phyloP scores from a whole-genome alignment of 2,329 filamentous ascomycete genomes.

The Akanthomyces uredinophilus region DNA sequence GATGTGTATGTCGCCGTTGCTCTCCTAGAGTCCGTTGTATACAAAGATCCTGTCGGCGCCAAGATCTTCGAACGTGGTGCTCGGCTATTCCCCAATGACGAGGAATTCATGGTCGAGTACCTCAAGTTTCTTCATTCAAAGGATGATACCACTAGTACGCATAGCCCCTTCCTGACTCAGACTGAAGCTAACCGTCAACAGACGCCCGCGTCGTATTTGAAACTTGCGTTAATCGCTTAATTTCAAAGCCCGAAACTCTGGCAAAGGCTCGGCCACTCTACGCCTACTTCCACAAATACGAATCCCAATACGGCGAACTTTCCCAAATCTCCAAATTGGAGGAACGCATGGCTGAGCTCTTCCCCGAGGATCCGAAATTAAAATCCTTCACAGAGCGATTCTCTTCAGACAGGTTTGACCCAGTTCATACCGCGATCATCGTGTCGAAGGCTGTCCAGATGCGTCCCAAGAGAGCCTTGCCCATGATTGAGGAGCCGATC shows the following conservation, averaged over 20 bases:
- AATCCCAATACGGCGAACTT: slow-evolving; percentile 89
- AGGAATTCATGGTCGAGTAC: slow-evolving; percentile 90
- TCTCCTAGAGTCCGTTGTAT: slow-evolving; percentile 89
- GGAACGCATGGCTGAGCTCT: slow-evolving; percentile 88
- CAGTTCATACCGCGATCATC: slow-evolving; percentile 73
- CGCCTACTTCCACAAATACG: slow-evolving; percentile 89
- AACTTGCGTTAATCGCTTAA: slow-evolving; percentile 79
- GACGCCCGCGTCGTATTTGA: slow-evolving; percentile 96
- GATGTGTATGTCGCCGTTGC: slow-evolving; percentile 94
- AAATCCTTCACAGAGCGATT: slow-evolving; percentile 73
- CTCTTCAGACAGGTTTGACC: slow-evolving; percentile 68
- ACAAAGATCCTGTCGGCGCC: slow-evolving; percentile 85
- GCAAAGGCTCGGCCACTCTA: slow-evolving; percentile 80
- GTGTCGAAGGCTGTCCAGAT: slow-evolving; percentile 78
- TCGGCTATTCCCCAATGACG: slow-evolving; percentile 89
- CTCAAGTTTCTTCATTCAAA: slow-evolving; percentile 89
- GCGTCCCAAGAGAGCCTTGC: slow-evolving; percentile 54
- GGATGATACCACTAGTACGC: slow-evolving; percentile 88
- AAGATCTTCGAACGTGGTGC: slow-evolving; percentile 96
- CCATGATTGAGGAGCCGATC: slow-evolving; percentile 47
- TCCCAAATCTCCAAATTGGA: slow-evolving; percentile 88
- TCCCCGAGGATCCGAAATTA: slow-evolving; percentile 77
- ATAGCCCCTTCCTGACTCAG: not conserved
- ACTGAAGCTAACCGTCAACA: slow-evolving; percentile 31
- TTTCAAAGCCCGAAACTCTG: slow-evolving; percentile 68